Evolutionary conservation across 1,284 basidiomycete genomes (phyloP).

Genomic region (Fomitopsis schrenkii): DNA sequence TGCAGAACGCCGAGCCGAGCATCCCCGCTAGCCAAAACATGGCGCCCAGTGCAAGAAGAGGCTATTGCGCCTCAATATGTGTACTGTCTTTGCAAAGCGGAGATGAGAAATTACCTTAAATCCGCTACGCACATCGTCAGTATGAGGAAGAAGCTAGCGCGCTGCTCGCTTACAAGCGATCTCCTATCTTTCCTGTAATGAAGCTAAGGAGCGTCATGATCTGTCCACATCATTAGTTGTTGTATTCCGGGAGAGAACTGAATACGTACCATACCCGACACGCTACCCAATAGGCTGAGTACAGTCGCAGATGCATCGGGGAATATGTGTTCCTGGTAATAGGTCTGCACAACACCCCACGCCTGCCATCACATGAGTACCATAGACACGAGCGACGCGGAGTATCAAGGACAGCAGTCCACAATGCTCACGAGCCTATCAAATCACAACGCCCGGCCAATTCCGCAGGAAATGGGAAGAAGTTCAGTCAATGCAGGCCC

Average conservation of each 20-base stretch:
- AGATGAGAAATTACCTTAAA: slow-evolving; percentile 1
- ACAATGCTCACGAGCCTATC: slow-evolving; percentile 15
- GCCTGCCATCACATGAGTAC: slow-evolving; percentile 18
- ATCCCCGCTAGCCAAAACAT: slow-evolving; percentile 21
- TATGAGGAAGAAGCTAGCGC: not conserved
- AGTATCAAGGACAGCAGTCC: slow-evolving; percentile 16
- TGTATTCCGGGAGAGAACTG: no score
- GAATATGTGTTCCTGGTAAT: slow-evolving; percentile 19
- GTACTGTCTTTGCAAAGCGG: no score
- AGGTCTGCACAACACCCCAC: slow-evolving; percentile 25
- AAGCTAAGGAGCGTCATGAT: slow-evolving; percentile 21
- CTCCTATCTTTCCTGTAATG: slow-evolving; percentile 23
- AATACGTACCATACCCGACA: slow-evolving; percentile 18
- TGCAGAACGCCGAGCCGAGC: slow-evolving; percentile 24
- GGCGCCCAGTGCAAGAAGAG: slow-evolving; percentile 18
- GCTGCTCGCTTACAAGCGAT: slow-evolving; percentile 20
- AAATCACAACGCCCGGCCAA: not conserved
- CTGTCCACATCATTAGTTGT: slow-evolving; percentile 1
- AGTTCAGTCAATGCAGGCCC: not conserved
- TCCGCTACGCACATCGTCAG: not conserved
- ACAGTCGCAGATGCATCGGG: slow-evolving; percentile 16
- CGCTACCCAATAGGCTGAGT: slow-evolving; percentile 20
- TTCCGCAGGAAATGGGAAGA: not conserved
- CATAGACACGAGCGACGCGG: slow-evolving; percentile 1
- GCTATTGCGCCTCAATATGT: slow-evolving; percentile 6